phyloP scores from a whole-genome alignment of 73 alveolate genomes.

The Uronychia binucleata region DNA sequence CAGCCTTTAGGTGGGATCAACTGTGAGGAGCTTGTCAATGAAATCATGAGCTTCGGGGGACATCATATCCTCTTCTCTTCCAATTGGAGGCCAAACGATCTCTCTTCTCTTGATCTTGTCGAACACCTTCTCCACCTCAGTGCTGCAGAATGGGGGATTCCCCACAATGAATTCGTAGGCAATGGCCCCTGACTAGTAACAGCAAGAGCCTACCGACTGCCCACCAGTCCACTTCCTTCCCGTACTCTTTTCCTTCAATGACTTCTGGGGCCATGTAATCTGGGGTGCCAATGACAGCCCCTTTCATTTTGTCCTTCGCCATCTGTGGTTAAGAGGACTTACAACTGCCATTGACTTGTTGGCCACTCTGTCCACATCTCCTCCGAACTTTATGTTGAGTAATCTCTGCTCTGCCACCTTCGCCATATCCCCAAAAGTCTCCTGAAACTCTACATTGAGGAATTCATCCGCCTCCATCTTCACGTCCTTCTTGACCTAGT shows the following conservation, averaged over 20 bases:
- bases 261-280: slow-evolving; percentile 98
- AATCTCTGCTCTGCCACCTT: not conserved
- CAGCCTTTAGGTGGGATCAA: slow-evolving; percentile 80
- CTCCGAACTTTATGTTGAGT: not conserved
- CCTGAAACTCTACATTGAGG: not conserved
- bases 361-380: not conserved
- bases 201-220: slow-evolving; percentile 39
- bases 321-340: not conserved
- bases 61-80: slow-evolving; percentile 71
- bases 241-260: slow-evolving; percentile 74
- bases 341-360: not conserved
- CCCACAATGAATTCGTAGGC: slow-evolving; percentile 93
- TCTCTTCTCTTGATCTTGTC: slow-evolving; percentile 59
- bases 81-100: slow-evolving; percentile 57
- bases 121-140: slow-evolving; percentile 68
- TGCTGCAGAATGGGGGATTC: slow-evolving; percentile 85
- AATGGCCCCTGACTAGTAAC: slow-evolving; percentile 74
- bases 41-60: slow-evolving; percentile 89
- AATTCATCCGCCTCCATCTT: not conserved
- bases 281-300: slow-evolving; percentile 94
- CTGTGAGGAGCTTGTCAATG: slow-evolving; percentile 73
- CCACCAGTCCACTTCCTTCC: slow-evolving; percentile 94
- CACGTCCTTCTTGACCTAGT: not conserved
- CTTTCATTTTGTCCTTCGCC: slow-evolving; percentile 55
- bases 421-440: not conserved